Percentiles rank a stretch among this genome's conserved stretches.
Conservation (phyloP, 345 rosid species). For the Linum trigynum region DNA sequence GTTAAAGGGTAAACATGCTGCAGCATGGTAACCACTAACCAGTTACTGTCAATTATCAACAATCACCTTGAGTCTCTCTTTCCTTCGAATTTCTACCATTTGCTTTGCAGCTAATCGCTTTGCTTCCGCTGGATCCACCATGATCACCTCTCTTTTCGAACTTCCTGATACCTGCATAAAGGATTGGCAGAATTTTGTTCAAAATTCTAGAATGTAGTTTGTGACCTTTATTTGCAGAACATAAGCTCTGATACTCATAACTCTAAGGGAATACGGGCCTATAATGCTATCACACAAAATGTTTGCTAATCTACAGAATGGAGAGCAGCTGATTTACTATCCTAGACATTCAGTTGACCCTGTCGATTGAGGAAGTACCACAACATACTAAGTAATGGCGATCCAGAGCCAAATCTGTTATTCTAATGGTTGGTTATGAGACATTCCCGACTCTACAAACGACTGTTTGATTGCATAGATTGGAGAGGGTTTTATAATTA, state of each 20-base stretch:
- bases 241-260: background rate
- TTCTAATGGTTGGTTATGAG: too few relatives aligned
- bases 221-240: background rate
- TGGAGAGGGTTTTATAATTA: constrained; percentile 3
- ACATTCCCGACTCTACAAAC: too few relatives aligned
- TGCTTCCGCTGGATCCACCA: constrained; percentile 94
- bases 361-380: too few relatives aligned
- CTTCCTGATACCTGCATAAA: constrained; percentile 34
- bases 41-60: background rate
- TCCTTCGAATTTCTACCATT: constrained; percentile 52
- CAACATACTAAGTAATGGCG: too few relatives aligned
- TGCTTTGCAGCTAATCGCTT: constrained; percentile 73
- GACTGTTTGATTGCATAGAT: constrained; percentile 5
- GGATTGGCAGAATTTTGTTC: background rate
- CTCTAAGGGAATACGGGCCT: background rate
- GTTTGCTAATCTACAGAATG: background rate
- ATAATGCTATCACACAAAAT: background rate
- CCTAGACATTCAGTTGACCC: constrained; percentile 3
- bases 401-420: too few relatives aligned
- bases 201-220: background rate
- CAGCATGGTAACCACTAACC: background rate
- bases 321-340: background rate
- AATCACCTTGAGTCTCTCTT: constrained; percentile 52
- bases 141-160: constrained; percentile 35
- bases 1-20: background rate